Evolutionary conservation across 2,329 filamentous ascomycete species (phyloP).

Genomic region (Diaporthe sp.): DNA sequence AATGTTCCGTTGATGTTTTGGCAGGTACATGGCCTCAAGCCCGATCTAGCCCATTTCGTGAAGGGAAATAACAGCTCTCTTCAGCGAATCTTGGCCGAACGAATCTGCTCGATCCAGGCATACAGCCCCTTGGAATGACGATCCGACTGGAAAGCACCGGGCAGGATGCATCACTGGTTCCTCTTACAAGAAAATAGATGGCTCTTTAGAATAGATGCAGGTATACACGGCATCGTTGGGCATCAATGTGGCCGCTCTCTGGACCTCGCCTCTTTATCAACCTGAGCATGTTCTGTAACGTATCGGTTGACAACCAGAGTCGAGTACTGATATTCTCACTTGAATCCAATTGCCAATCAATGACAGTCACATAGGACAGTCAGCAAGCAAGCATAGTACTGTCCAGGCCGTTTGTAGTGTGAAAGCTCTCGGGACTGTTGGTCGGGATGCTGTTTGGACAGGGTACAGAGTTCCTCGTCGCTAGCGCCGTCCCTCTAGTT

Average conservation of each 20-base stretch:
- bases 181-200: no score
- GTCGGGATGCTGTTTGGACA: background rate
- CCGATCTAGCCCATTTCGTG: background rate
- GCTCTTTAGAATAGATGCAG: no score
- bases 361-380: background rate
- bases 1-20: background rate
- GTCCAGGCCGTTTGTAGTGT: background rate
- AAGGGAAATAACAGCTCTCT: background rate
- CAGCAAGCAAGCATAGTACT: background rate
- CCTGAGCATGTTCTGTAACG: background rate
- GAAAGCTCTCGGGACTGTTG: background rate
- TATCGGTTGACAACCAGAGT: background rate
- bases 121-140: background rate
- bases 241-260: background rate
- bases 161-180: no score
- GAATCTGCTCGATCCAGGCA: background rate
- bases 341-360: background rate
- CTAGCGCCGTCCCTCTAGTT: background rate
- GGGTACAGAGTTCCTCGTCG: background rate
- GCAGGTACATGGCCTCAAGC: background rate
- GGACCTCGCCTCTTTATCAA: background rate
- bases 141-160: no score
- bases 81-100: no score
- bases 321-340: background rate
- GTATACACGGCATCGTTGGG: no score